Evolutionary conservation across 2,329 filamentous ascomycete genomes (phyloP).

Genomic region (Fusarium verrucosum): DNA sequence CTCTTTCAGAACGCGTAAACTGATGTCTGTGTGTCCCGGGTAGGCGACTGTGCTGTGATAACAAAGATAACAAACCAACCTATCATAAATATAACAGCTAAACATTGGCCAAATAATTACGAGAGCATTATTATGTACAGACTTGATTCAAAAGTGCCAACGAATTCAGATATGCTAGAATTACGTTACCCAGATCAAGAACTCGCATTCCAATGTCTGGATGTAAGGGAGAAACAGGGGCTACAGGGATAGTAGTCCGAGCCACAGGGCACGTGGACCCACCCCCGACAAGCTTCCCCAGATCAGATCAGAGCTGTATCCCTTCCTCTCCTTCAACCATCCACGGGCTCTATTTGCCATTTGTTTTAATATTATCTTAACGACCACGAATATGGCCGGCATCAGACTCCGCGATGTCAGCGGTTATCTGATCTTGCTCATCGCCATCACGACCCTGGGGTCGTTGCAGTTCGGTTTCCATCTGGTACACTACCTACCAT

Average conservation of each 20-base stretch:
- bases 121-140: not conserved
- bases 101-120: not conserved
- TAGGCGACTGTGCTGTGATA: not conserved
- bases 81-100: not conserved
- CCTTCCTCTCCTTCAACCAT: not conserved
- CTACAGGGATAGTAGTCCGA: too few species aligned
- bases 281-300: constrained; percentile 24
- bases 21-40: not conserved
- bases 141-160: not conserved
- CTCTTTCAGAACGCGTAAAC: not conserved
- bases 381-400: constrained; percentile 45
- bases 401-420: constrained; percentile 64
- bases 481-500: constrained; percentile 64
- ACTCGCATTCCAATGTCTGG: constrained; percentile 5
- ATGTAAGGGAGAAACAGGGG: constrained; percentile 8
- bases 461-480: constrained; percentile 96
- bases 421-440: constrained; percentile 78
- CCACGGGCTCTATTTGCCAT: not conserved
- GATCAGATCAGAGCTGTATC: not conserved
- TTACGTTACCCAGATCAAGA: not conserved
- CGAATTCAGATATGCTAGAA: not conserved
- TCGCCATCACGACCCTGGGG: constrained; percentile 81
- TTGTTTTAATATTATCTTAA: too few species aligned
- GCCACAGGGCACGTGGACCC: constrained; percentile 33
- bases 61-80: not conserved